Evolutionary conservation across 2,329 filamentous ascomycete species (phyloP).

Genomic region (Cucurbitaria berberidis): DNA sequence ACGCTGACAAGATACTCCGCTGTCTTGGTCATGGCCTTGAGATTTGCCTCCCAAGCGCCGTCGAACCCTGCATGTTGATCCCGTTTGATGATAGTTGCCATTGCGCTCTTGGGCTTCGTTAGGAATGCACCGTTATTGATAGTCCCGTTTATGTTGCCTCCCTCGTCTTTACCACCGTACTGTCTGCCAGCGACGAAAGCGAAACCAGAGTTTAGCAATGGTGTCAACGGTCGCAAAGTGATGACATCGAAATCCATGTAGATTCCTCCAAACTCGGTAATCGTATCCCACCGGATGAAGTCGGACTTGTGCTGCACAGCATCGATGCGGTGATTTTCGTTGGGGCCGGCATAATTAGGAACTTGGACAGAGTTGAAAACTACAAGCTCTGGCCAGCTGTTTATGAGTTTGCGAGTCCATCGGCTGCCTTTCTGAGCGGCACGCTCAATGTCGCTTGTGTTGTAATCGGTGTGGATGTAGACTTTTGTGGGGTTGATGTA

Average conservation of each 20-base stretch:
- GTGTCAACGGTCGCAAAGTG: conserved; percentile 11
- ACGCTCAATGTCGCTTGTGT: conserved; percentile 13
- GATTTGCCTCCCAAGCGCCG: conserved; percentile 20
- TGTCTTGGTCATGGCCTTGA: conserved; percentile 17
- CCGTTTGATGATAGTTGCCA: conserved; percentile 22
- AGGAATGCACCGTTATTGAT: conserved; percentile 30
- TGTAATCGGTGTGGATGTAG: conserved; percentile 33
- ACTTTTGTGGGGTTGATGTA: conserved; percentile 22
- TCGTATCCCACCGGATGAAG: conserved; percentile 24
- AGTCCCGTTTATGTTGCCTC: conserved; percentile 16
- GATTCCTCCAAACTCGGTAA: conserved; percentile 20
- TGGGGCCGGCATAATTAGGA: conserved; percentile 14
- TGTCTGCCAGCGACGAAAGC: conserved; percentile 23
- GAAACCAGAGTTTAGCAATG: conserved; percentile 19
- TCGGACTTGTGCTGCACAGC: conserved; percentile 29
- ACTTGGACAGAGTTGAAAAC: conserved; percentile 13
- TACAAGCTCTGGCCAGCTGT: conserved; percentile 17
- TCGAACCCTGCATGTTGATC: conserved; percentile 25
- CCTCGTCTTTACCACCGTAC: conserved; percentile 35
- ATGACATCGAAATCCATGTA: conserved; percentile 32
- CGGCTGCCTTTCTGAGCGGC: conserved; percentile 11
- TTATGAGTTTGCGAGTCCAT: conserved; percentile 29
- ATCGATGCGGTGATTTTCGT: conserved; percentile 12
- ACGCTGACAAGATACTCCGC: conserved; percentile 14
- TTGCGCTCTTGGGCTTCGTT: conserved; percentile 19